phyloP scores from a whole-genome alignment of 2,329 filamentous ascomycete species.

The Neonectria coccinea region DNA sequence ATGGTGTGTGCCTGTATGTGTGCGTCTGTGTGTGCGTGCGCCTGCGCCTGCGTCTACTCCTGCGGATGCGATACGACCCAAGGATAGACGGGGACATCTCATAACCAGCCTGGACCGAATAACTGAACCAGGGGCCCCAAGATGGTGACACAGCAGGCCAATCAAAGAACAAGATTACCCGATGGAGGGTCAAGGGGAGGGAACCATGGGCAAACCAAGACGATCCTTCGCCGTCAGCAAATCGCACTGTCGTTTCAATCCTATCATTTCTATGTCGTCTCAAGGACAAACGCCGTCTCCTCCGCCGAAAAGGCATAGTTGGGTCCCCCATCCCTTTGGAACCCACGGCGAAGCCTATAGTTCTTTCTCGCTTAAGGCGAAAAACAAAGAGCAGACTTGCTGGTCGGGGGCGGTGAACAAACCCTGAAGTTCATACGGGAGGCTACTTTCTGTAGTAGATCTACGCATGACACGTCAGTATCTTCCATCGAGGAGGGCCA shows the following conservation, averaged over 20 bases:
- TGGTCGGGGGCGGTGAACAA: conserved; percentile 20
- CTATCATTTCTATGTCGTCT: conserved; percentile 24
- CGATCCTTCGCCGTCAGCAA: conserved; percentile 28
- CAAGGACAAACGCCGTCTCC: conserved; percentile 19
- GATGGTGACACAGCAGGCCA: conserved; percentile 36
- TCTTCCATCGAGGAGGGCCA: conserved; percentile 15
- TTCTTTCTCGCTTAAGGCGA: conserved; percentile 4
- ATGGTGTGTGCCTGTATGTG: conserved; percentile 1
- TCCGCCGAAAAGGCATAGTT: conserved; percentile 8
- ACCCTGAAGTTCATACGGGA: conserved; percentile 9
- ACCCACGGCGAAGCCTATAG: conserved; percentile 3
- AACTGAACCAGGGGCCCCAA: conserved; percentile 29
- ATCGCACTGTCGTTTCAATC: conserved; percentile 30
- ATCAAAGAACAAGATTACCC: conserved; percentile 35
- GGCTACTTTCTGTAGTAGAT: conserved; percentile 68
- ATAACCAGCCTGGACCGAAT: conserved; percentile 23
- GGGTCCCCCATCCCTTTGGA: conserved; percentile 18
- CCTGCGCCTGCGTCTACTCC: conserved; percentile 19
- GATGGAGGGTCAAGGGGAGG: conserved; percentile 29
- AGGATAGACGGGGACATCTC: conserved; percentile 21
- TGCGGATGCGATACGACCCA: conserved; percentile 28
- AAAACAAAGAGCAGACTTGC: background rate
- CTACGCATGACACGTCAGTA: conserved; percentile 51
- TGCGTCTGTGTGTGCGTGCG: conserved; percentile 14
- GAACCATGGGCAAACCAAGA: conserved; percentile 37